phyloP scores from a whole-genome alignment of 345 rosid genomes.

The Murraya paniculata region DNA sequence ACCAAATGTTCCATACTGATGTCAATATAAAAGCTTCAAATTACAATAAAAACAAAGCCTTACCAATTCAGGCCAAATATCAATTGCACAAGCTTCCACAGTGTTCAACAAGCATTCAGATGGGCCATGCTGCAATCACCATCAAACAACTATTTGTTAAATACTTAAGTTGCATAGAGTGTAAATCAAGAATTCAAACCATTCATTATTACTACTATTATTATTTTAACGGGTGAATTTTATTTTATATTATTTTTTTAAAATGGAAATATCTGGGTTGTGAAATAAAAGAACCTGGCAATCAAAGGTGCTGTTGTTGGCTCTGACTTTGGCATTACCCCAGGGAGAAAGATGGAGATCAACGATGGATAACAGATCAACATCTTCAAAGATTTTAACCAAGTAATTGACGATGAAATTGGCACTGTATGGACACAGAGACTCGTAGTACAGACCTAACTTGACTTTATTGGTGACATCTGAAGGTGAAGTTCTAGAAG shows the following conservation, averaged over 20 bases:
- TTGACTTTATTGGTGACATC: conserved; percentile 46
- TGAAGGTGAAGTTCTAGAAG: conserved; percentile 21
- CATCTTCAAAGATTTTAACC: conserved; percentile 42
- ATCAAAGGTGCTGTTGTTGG: conserved; percentile 52
- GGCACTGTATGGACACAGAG: conserved; percentile 79
- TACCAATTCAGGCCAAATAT: conserved; percentile 76
- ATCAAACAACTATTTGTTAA: neutral
- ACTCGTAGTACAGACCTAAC: conserved; percentile 65
- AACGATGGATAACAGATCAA: conserved; percentile 60
- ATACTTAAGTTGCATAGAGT: neutral
- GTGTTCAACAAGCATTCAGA: conserved; percentile 79
- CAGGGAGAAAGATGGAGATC: conserved; percentile 77
- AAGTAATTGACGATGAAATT: conserved; percentile 60
- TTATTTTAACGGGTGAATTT: neutral
- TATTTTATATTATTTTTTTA: too few species aligned
- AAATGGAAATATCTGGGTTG: neutral
- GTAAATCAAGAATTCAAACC: neutral
- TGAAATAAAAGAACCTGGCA: conserved; percentile 58
- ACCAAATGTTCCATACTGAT: neutral
- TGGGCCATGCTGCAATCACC: conserved; percentile 73
- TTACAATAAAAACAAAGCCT: neutral
- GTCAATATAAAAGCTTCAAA: neutral
- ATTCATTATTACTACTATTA: neutral
- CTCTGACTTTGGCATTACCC: conserved; percentile 66
- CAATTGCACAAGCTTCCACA: conserved; percentile 84